Evolutionary conservation across 805 yeast species (phyloP), one percentile per base, ranked within the genome.

Genomic region (Candida coquimbonensis): DNA sequence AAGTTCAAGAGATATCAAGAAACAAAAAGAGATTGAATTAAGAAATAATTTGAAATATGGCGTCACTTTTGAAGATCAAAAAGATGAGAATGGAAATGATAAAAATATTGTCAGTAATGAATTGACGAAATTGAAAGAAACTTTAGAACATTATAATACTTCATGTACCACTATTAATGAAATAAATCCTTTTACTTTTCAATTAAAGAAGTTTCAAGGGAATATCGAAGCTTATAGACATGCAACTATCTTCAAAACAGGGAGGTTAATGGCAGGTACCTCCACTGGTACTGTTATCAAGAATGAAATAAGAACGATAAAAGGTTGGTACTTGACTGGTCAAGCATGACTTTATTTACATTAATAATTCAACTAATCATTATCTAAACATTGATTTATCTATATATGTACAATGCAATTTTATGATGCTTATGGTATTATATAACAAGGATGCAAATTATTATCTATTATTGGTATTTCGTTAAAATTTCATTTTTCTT

Each of bases 311-410:
- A 60, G 74, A 37, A 61, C 62, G n/a, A 62, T 68, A 27, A 69
- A 69, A 52, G 74, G 74, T 17, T 64, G 70, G 64, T 63, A 60
- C 48, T 53, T 69, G 39, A 66, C 64, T 46, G 72, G 74, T 16
- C 64, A 58, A 47, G 58, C 62, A 11, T 62, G 54, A 47, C 4
- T 21, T 21, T 21, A 21, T 21, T 21, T 6, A 21, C 24, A 21
- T 21, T 3, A 21, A 21, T 21, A 25, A 27, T 16, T 12, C 27
- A 21, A 21, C 16, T 21, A 14, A 12, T 21, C 26, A 39, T 27
- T 16, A 29, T 14, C 19, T n/a, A 34, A 19, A 40, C 47, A 44
- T 44, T 44, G 36, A 21, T 37, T 26, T 27, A 40, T 44, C 36
- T 36, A 19, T n/a, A 13, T 21, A 45, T 38, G 34, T 45, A 45